Base-by-base conservation (phyloP, 83 land plant genomes). In the Larix sibirica region DNA sequence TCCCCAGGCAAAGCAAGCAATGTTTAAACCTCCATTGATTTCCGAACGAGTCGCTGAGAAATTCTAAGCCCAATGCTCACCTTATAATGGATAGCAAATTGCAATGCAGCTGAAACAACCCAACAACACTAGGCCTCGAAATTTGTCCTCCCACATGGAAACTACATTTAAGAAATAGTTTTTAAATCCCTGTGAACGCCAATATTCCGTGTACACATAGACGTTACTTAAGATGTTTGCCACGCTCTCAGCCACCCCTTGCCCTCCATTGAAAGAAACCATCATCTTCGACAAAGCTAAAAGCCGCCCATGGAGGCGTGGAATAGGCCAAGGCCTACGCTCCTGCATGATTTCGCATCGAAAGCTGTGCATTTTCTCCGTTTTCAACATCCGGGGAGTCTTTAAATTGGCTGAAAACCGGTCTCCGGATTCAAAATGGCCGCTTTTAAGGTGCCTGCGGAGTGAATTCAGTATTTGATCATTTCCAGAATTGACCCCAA, bases 311-410 rank as follows among this genome's bases (percentile, higher is more conserved):
- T 73, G 77, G 4, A 36, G 77, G 44, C 77, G 77, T 73, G 77
- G 50, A 73, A 38, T 73, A 73, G 50, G 77, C 77, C 77, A 73
- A 73, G 77, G 77, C 77, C 77, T 16, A 36, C 50, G 77, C 50
- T 33, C 56, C 56, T 50, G 56, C 56, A 50, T 50, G 56, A 50
- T 50, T 50, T 50, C 56, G 56, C 13, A 50, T 50, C 13, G 12
- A 50, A 50, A 50, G 56, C 56, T 50, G 56, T 50, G 56, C 12
- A 50, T 50, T 50, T 3, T 50, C 56, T 50, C 56, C 56, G 56
- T 50, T 50, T 50, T 50, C 56, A 50, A 50, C 56, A 9, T 50
- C 12, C 3, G 3, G 13, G 12, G 10, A 10, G 3, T 10, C 56
- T 10, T 50, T 12, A 50, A 50, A 50, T 50, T 10, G 13, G 12